A percentile compares a stretch with the other conserved stretches of the same genome.
phyloP scores from a whole-genome alignment of 2,329 filamentous ascomycete species.

The Alternaria conjuncta region DNA sequence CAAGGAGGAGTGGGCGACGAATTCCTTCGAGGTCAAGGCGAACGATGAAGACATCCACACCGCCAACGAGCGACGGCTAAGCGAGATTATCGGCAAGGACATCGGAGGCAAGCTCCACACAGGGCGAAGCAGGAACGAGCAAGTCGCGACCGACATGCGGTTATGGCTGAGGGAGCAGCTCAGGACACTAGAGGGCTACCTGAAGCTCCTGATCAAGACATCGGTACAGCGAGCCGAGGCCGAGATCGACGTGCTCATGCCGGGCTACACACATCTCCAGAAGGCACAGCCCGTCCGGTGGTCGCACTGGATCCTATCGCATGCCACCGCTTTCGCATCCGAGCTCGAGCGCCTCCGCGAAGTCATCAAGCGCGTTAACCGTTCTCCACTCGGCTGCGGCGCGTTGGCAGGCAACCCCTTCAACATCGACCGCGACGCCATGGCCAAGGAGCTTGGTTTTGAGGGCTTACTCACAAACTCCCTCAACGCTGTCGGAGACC shows the following conservation, averaged over 20 bases:
- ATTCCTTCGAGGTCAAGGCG: slow-evolving; percentile 55
- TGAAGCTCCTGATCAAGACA: slow-evolving; percentile 74
- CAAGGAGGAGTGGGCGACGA: slow-evolving; percentile 56
- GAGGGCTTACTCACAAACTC: slow-evolving; percentile 77
- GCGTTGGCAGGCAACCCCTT: slow-evolving; percentile 85
- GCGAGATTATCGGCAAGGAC: slow-evolving; percentile 86
- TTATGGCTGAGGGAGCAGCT: slow-evolving; percentile 84
- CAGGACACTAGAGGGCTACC: slow-evolving; percentile 69
- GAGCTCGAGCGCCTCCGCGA: slow-evolving; percentile 81
- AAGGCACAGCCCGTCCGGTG: slow-evolving; percentile 81
- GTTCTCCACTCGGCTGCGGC: slow-evolving; percentile 72
- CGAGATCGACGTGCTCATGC: slow-evolving; percentile 81
- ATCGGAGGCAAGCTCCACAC: slow-evolving; percentile 90
- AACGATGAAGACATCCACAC: slow-evolving; percentile 64
- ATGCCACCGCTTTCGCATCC: slow-evolving; percentile 72
- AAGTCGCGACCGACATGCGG: slow-evolving; percentile 88
- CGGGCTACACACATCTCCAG: slow-evolving; percentile 87
- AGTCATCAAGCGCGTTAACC: slow-evolving; percentile 76
- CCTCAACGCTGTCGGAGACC: slow-evolving; percentile 75
- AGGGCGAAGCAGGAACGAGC: slow-evolving; percentile 84
- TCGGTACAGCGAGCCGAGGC: slow-evolving; percentile 72
- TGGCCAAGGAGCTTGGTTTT: slow-evolving; percentile 83
- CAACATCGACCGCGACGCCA: slow-evolving; percentile 77
- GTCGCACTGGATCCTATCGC: slow-evolving; percentile 81
- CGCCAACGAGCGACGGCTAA: slow-evolving; percentile 61